Evolutionary conservation across 2,329 filamentous ascomycete species (phyloP).

Genomic region (Exserohilum rostratum): DNA sequence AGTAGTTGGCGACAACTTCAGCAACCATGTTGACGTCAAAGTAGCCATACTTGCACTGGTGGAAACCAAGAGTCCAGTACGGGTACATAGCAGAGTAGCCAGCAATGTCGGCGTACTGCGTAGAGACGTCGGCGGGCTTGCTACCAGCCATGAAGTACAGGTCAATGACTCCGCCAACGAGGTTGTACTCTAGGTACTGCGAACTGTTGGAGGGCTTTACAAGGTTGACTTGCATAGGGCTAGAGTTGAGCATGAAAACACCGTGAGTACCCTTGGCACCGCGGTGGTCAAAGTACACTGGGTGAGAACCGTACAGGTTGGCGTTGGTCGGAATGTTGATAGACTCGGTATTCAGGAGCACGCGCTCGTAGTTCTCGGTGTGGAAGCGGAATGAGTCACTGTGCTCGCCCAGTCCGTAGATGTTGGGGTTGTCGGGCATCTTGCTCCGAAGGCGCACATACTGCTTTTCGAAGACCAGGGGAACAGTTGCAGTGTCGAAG

Average conservation of each 20-base stretch:
- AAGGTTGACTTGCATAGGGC: conserved; percentile 73
- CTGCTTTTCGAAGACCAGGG: conserved; percentile 77
- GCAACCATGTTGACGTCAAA: conserved; percentile 68
- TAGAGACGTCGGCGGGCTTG: conserved; percentile 53
- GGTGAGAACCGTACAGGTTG: conserved; percentile 76
- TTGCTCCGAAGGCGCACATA: conserved; percentile 75
- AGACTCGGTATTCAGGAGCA: conserved; percentile 72
- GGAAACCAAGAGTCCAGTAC: conserved; percentile 61
- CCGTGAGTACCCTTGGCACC: conserved; percentile 50
- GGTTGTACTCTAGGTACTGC: conserved; percentile 81
- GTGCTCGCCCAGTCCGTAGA: conserved; percentile 83
- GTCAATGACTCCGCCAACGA: conserved; percentile 76
- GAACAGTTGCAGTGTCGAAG: conserved; percentile 71
- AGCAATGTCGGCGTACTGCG: conserved; percentile 58
- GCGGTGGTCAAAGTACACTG: conserved; percentile 77
- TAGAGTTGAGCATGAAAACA: conserved; percentile 45
- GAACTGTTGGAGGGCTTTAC: conserved; percentile 64
- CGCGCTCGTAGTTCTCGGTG: conserved; percentile 71
- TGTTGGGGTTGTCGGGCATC: conserved; percentile 69
- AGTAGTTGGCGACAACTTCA: conserved; percentile 72
- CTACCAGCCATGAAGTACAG: conserved; percentile 60
- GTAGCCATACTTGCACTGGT: conserved; percentile 60
- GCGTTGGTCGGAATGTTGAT: conserved; percentile 64
- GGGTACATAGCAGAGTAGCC: conserved; percentile 58
- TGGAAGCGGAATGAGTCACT: conserved; percentile 72